phyloP scores from a whole-genome alignment of 1,284 basidiomycete species.

The Testicularia cyperi region DNA sequence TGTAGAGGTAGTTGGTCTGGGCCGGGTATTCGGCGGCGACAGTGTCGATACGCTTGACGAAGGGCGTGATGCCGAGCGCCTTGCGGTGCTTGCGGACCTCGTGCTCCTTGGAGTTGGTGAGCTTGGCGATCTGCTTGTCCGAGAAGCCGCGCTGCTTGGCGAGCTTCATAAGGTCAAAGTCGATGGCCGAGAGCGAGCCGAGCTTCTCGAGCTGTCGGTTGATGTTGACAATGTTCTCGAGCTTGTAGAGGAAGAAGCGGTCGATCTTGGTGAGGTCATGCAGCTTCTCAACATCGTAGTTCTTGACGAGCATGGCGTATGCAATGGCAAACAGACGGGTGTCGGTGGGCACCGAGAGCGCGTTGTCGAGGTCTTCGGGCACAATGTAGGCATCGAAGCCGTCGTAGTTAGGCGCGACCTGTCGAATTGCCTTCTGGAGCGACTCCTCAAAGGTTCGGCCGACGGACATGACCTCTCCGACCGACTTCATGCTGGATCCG shows the following conservation, averaged over 20 bases:
- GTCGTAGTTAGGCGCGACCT: slow-evolving; percentile 82
- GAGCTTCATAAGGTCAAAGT: slow-evolving; percentile 55
- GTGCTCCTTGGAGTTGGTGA: slow-evolving; percentile 70
- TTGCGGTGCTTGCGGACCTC: slow-evolving; percentile 83
- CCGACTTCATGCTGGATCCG: slow-evolving; percentile 97
- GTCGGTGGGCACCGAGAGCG: slow-evolving; percentile 75
- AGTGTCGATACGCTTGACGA: slow-evolving; percentile 99
- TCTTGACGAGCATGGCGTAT: slow-evolving; percentile 92
- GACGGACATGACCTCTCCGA: slow-evolving; percentile 99
- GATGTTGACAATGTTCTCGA: slow-evolving; percentile 82
- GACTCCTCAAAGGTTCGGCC: slow-evolving; percentile 98
- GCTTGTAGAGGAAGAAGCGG: slow-evolving; percentile 96
- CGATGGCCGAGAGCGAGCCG: slow-evolving; percentile 67
- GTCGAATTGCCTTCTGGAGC: slow-evolving; percentile 96
- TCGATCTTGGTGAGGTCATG: slow-evolving; percentile 97
- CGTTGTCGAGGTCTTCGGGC: slow-evolving; percentile 79
- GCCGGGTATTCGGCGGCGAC: slow-evolving; percentile 98
- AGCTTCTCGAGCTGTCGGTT: slow-evolving; percentile 59
- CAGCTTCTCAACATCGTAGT: slow-evolving; percentile 83
- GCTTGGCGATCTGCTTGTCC: slow-evolving; percentile 84
- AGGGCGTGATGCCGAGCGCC: slow-evolving; percentile 83
- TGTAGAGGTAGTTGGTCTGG: slow-evolving; percentile 99
- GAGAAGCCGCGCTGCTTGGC: slow-evolving; percentile 71
- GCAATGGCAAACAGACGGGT: slow-evolving; percentile 95
- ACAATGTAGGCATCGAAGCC: slow-evolving; percentile 72